Conservation (phyloP, 768 basidiomycete genomes). For the Tricholoma bakamatsutake region DNA sequence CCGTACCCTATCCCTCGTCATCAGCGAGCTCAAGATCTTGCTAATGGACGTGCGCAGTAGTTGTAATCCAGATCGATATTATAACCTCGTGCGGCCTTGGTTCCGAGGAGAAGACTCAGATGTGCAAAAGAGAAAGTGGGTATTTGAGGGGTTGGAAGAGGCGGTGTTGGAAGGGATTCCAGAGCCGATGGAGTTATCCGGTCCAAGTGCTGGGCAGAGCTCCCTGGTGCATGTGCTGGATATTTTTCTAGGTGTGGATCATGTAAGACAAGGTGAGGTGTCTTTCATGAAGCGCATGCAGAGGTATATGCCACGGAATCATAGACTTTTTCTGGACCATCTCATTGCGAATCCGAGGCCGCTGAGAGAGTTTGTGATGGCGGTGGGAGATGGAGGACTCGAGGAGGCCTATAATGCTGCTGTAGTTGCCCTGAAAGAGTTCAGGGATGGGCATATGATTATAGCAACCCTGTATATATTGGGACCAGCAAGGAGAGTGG, state of each 20-base stretch:
- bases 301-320: conserved; percentile 77
- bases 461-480: conserved; percentile 74
- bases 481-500: conserved; percentile 46
- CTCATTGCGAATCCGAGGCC: conserved; percentile 55
- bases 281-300: conserved; percentile 70
- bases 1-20: conserved; percentile 51
- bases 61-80: conserved; percentile 71
- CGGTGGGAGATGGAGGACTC: conserved; percentile 23
- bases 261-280: conserved; percentile 8
- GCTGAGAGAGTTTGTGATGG: conserved; percentile 48
- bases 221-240: conserved; percentile 70
- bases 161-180: conserved; percentile 34
- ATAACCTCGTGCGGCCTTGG: conserved; percentile 73
- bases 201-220: conserved; percentile 82
- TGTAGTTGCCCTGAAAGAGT: conserved; percentile 58
- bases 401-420: conserved; percentile 58
- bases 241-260: conserved; percentile 65
- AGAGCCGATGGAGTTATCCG: conserved; percentile 55
- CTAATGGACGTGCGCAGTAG: conserved; percentile 61
- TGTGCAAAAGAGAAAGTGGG: conserved; percentile 36
- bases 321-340: conserved; percentile 72
- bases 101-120: conserved; percentile 65
- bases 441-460: conserved; percentile 73
- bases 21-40: conserved; percentile 55
- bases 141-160: conserved; percentile 44